Base-by-base conservation (phyloP, 139 green algal species). In the Cymbomonas tetramitiformis region DNA sequence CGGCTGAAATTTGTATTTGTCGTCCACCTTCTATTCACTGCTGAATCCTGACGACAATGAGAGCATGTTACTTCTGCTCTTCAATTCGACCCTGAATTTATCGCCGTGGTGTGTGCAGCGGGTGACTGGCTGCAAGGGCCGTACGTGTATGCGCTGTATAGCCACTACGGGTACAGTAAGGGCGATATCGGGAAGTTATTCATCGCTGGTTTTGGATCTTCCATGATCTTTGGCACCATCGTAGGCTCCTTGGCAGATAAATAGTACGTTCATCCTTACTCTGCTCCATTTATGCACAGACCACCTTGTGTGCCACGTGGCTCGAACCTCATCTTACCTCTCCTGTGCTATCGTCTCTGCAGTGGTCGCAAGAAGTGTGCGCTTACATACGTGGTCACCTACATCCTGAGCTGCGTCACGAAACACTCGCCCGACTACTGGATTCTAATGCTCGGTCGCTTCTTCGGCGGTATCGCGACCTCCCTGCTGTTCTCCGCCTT, bases 141-240 rank as follows among this genome's bases (percentile, higher is more conserved):
- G 0, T 96, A 97, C 68, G 86, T 98, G 15, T 98, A 98, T 58
- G 85, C 86, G 1, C 72, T 98, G 53, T 98, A 98, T 47, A 64
- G 93, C 65, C 73, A 93, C 66, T 98, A 98, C 47, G 84, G 56
- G 33, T 80, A 79, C 56, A 51, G 46, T 10, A 55, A 36, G 5
- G 81, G 64, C 5, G 83, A 93, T 54, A 98, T 98, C 46, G 90
- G 90, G 4, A 73, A 79, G 7, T 78, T 98, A 0, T 98, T 98
- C 78, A 95, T 97, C 46, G 90, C 90, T 23, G 90, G 90, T 19
- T 98, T 98, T 69, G 90, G 86, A 1, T 90, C 79, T 0, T 94
- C 83, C 31, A 90, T 95, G 82, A 68, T 97, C 8, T 94, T 98
- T 59, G 90, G 90, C 41, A 97, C 90, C 2, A 64, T 97, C 1